Conservation (phyloP, 202 grass and related monocot species). For the Panicum hallii region DNA sequence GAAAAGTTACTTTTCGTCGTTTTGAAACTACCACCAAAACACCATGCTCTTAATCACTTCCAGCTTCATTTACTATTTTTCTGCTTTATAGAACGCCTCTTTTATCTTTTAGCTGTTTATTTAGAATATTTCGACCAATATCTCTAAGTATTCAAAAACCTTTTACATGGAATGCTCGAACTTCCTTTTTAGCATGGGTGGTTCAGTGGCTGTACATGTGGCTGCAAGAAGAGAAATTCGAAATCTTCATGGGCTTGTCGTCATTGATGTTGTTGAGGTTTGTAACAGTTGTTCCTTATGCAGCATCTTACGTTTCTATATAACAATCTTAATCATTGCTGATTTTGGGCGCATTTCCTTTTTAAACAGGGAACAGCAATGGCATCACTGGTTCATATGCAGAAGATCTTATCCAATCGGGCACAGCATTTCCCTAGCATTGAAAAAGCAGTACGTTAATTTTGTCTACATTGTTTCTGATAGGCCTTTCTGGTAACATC, state of each 20-base stretch:
- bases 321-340: conserved; percentile 24
- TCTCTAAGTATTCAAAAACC: conserved; percentile 17
- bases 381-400: conserved; percentile 97
- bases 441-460: conserved; percentile 89
- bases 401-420: conserved; percentile 86
- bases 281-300: conserved; percentile 40
- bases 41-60: conserved; percentile 2
- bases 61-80: conserved; percentile 17
- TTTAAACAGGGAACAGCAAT: conserved; percentile 86
- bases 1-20: neutral
- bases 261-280: conserved; percentile 98
- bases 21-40: conserved; percentile 3
- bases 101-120: conserved; percentile 28
- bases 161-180: neutral
- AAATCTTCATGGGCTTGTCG: conserved; percentile 85
- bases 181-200: conserved; percentile 77
- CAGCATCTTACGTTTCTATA: conserved; percentile 28
- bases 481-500: neutral
- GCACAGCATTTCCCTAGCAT: conserved; percentile 77
- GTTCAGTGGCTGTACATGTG: conserved; percentile 95
- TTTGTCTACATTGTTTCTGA: conserved; percentile 3
- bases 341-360: conserved; percentile 15
- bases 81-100: conserved; percentile 2
- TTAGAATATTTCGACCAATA: conserved; percentile 5
- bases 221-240: conserved; percentile 73